Base-by-base conservation (phyloP, 2,329 filamentous ascomycete genomes). In the Albifimbria verrucaria region DNA sequence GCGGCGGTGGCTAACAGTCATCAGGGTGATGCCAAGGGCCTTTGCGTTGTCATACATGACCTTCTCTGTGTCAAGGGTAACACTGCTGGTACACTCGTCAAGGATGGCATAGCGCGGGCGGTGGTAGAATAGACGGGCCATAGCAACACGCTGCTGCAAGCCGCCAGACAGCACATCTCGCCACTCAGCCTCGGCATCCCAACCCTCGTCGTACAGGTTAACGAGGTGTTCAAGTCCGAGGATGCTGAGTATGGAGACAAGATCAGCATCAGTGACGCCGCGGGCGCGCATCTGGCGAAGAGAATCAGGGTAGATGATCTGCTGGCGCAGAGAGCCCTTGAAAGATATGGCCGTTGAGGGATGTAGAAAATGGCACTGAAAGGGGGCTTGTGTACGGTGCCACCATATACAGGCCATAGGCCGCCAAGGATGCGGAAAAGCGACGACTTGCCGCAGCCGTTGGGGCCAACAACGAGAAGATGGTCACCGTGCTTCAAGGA, bases 21-120 rank as follows among this genome's bases (percentile, higher is more conserved):
- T 97, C 57, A 99, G 80, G 0, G 94, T 97, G 63, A 97, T 94
- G 3, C 90, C 92, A 18, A 97, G 74, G 18, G 83, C 80, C 78
- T 99, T 97, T 49, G 94, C 94, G 52, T 91, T 92, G 62, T 97
- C 93, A 71, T 99, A 99, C 92, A 99, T 97, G 67, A 91, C 82
- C 68, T 91, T 88, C 67, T 99, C 94, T 55, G 92, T 92, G 62
- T 97, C 93, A 24, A 97, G 80, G 17, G 95, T 97, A n/a, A 99
- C 91, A 50, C 86, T 91, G 52, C 88, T 92, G 7, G 94, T 99
- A 72, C 94, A 99, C 74, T 99, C 94, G 68, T 99, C 94, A 36
- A 99, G 78, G 60, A 99, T 99, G 11, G 94, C 94, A 69, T 96
- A 97, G 62, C 89, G 87, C 0, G 93, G 93, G 10, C 85, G 81